Evolutionary conservation across 305 asterid species (phyloP).

Genomic region (Euphrasia arctica): DNA sequence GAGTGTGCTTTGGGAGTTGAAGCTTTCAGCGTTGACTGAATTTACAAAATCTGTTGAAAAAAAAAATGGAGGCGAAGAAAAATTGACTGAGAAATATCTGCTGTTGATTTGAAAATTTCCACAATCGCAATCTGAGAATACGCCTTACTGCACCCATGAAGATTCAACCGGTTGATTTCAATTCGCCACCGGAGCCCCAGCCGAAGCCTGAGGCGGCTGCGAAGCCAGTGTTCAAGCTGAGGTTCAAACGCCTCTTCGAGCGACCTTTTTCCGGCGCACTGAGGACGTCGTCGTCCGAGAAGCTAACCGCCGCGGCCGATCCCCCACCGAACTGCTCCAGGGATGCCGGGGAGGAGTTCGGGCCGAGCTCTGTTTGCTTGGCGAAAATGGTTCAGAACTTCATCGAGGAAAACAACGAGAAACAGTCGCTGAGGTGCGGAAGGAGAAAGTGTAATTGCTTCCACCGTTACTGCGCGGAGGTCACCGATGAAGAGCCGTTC

Average conservation of each 20-base stretch:
- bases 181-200: constrained; percentile 32
- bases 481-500: constrained; percentile 64
- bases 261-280: constrained; percentile 55
- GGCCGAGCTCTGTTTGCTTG: constrained; percentile 74
- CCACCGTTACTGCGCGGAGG: constrained; percentile 49
- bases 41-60: background rate
- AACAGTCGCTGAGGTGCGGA: constrained; percentile 40
- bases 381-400: constrained; percentile 81
- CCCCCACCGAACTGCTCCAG: constrained; percentile 28
- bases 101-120: constrained; percentile 12
- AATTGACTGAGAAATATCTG: constrained; percentile 10
- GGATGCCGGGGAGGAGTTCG: constrained; percentile 59
- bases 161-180: constrained; percentile 72
- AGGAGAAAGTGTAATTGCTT: constrained; percentile 61
- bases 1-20: constrained; percentile 21
- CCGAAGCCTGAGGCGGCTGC: constrained; percentile 43
- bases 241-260: constrained; percentile 85
- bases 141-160: constrained; percentile 59
- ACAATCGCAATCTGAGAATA: background rate
- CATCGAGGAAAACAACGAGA: constrained; percentile 61
- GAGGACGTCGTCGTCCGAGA: constrained; percentile 45
- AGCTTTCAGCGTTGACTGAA: constrained; percentile 26
- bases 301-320: constrained; percentile 28
- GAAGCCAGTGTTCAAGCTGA: constrained; percentile 52
- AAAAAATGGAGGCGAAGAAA: constrained; percentile 28